Percentiles rank a stretch among this genome's conserved stretches.
Conservation (phyloP, 352 stramenopile genomes). For the Pelagophyceae sp. region DNA sequence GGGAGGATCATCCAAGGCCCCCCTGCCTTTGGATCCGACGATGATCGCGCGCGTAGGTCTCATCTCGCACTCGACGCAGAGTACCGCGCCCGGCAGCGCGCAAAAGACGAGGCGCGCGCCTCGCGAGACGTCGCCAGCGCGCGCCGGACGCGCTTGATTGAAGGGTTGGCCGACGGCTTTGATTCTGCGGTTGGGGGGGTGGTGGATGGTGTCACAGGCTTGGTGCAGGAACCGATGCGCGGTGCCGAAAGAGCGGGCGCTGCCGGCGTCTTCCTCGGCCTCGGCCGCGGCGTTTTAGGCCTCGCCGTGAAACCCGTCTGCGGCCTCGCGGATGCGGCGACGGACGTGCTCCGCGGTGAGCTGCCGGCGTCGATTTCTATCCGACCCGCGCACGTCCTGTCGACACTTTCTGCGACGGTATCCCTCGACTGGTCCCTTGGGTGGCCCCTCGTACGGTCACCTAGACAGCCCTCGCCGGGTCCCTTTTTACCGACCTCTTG, state of each 20-base stretch:
- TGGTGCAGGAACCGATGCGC: conserved; percentile 28
- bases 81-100: background rate
- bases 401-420: too few relatives aligned
- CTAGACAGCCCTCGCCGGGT: too few relatives aligned
- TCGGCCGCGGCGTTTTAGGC: conserved; percentile 28
- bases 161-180: conserved; percentile 23
- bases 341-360: conserved; percentile 38
- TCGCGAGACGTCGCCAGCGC: background rate
- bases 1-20: background rate
- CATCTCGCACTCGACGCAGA: background rate
- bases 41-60: background rate
- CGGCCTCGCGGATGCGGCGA: conserved; percentile 38
- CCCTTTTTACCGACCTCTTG: too few relatives aligned
- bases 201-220: conserved; percentile 28
- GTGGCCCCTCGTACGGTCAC: too few relatives aligned
- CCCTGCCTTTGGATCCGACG: too few relatives aligned
- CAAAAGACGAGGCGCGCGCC: background rate
- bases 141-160: background rate
- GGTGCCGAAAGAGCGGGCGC: conserved; percentile 21
- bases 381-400: too few relatives aligned
- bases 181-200: conserved; percentile 25
- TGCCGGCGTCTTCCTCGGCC: background rate
- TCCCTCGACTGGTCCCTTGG: too few relatives aligned
- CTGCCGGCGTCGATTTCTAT: too few relatives aligned
- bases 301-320: conserved; percentile 43